Percentiles rank a stretch among this genome's conserved stretches.
Conservation (phyloP, 2,329 filamentous ascomycete genomes). For the Monilinia polystroma region DNA sequence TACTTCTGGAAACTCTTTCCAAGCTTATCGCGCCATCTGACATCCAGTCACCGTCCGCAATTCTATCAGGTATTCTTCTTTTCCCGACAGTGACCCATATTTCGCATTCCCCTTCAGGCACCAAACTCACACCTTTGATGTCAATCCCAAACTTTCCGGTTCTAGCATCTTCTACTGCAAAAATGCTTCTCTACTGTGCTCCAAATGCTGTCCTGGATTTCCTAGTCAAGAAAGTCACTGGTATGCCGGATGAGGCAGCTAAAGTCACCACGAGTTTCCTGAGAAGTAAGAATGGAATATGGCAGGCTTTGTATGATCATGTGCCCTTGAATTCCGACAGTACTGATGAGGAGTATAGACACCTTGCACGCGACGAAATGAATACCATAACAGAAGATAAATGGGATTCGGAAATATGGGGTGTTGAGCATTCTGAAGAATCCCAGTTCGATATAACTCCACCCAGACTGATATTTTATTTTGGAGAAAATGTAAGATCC, state of each 20-base stretch:
- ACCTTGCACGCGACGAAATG: conserved; percentile 61
- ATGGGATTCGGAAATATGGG: conserved; percentile 62
- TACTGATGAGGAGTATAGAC: conserved; percentile 32
- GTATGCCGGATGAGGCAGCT: conserved; percentile 51
- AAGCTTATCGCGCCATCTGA: conserved; percentile 29
- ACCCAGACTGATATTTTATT: conserved; percentile 59
- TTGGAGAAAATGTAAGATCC: conserved; percentile 47
- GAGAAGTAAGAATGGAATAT: conserved; percentile 55
- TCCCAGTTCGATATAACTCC: conserved; percentile 12
- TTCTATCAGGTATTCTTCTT: conserved; percentile 56
- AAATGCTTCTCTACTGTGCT: conserved; percentile 44
- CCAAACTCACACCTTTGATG: conserved; percentile 48
- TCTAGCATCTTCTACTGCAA: conserved; percentile 30
- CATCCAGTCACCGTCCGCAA: conserved; percentile 34
- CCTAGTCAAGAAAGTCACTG: conserved; percentile 46
- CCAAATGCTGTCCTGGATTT: conserved; percentile 45
- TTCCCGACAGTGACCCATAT: conserved; percentile 77
- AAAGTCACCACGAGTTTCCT: conserved; percentile 54
- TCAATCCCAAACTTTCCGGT: conserved; percentile 39
- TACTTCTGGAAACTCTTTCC: conserved; percentile 66
- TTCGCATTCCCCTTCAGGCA: conserved; percentile 59
- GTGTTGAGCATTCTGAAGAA: conserved; percentile 42
- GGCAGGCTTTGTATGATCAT: conserved; percentile 50
- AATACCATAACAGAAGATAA: conserved; percentile 55
- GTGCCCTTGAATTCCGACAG: background rate